Evolutionary conservation across 139 green algal genomes (phyloP).

Genomic region (Mesotaenium endlicherianum): DNA sequence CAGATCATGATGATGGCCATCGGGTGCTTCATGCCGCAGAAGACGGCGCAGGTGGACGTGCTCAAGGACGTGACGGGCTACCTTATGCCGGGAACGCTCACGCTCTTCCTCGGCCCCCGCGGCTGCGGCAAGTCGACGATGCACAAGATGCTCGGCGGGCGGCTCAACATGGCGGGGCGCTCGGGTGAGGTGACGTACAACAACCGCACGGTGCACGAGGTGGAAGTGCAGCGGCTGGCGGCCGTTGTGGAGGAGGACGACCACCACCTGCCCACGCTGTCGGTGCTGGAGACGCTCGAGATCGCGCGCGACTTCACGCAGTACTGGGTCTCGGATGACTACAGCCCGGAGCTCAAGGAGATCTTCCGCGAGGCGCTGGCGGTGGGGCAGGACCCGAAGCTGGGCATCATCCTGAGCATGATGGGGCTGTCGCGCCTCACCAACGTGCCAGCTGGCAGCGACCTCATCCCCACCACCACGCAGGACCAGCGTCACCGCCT

Average conservation of each 20-base stretch:
- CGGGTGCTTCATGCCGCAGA: no score
- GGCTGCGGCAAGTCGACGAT: conserved; percentile 1
- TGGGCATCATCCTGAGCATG: conserved; percentile 63
- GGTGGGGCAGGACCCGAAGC: conserved; percentile 66
- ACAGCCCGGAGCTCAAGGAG: conserved; percentile 12
- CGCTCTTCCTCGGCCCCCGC: neutral
- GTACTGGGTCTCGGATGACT: neutral
- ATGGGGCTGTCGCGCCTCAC: conserved; percentile 50
- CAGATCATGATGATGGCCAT: no score
- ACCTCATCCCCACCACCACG: neutral
- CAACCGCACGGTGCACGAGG: neutral
- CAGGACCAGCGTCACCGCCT: conserved; percentile 69
- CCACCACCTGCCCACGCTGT: conserved; percentile 25
- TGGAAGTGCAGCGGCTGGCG: conserved; percentile 5
- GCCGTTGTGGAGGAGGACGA: conserved; percentile 18
- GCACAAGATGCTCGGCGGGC: conserved; percentile 1
- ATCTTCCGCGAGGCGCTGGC: conserved; percentile 74
- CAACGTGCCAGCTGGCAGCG: neutral
- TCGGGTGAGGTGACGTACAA: conserved; percentile 21
- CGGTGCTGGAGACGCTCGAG: conserved; percentile 30
- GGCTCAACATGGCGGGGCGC: neutral
- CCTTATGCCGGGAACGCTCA: conserved; percentile 36
- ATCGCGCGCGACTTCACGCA: conserved; percentile 11
- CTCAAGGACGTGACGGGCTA: conserved; percentile 11
- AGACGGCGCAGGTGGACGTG: conserved; percentile 8